Evolutionary conservation across 1,284 basidiomycete genomes (phyloP).

Genomic region (Gymnopus androsaceus): DNA sequence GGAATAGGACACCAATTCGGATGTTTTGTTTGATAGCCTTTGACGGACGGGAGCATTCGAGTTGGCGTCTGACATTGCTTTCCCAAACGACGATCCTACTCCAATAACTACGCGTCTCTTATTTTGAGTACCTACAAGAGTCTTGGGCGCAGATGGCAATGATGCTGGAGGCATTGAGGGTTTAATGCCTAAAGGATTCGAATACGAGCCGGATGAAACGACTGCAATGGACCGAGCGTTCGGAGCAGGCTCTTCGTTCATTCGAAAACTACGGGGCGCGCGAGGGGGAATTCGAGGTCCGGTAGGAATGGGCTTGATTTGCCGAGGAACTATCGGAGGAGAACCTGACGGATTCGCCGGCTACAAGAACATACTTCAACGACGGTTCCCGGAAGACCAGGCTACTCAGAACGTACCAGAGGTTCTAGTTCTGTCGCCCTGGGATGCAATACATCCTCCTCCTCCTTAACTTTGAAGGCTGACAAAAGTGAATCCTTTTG

Average conservation of each 20-base stretch:
- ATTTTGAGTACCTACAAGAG: slow-evolving; percentile 4
- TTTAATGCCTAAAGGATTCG: slow-evolving; percentile 53
- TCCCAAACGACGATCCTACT: slow-evolving; percentile 26
- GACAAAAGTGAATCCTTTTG: background rate
- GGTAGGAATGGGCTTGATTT: background rate
- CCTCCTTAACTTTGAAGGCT: background rate
- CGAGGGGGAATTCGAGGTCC: slow-evolving; percentile 4
- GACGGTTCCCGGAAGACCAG: too few species aligned
- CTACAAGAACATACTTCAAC: background rate
- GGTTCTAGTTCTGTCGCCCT: too few species aligned
- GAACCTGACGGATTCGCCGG: background rate
- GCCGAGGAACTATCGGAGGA: background rate
- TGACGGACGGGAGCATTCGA: slow-evolving; percentile 19
- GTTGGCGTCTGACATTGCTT: background rate
- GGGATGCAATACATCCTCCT: background rate
- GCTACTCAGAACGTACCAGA: too few species aligned
- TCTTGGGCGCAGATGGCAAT: slow-evolving; percentile 13
- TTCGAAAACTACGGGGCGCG: slow-evolving; percentile 5
- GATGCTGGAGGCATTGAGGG: slow-evolving; percentile 35
- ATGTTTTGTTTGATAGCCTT: slow-evolving; percentile 23
- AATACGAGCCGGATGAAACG: slow-evolving; percentile 40
- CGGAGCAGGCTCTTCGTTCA: slow-evolving; percentile 19
- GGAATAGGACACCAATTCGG: slow-evolving; percentile 34
- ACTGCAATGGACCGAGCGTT: slow-evolving; percentile 39
- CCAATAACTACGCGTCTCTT: slow-evolving; percentile 36